Conservation (phyloP, 2,329 filamentous ascomycete genomes). For the Fusarium sp. region DNA sequence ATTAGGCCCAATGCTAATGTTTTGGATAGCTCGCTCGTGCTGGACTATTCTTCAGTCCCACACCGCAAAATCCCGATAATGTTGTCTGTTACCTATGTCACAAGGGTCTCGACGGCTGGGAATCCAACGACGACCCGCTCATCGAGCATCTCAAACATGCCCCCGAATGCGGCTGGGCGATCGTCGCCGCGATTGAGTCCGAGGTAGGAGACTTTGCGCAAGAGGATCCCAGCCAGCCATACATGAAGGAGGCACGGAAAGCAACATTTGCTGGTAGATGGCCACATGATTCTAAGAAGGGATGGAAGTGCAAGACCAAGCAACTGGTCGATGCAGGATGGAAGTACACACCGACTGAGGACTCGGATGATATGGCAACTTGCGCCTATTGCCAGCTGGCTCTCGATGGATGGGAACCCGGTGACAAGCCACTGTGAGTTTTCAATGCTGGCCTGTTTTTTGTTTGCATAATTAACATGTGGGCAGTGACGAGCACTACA, state of each 20-base stretch:
- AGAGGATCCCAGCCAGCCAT: conserved; percentile 81
- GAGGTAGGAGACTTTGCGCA: conserved; percentile 74
- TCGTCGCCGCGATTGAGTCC: conserved; percentile 75
- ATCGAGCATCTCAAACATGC: conserved; percentile 90
- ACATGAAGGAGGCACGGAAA: conserved; percentile 83
- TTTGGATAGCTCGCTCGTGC: conserved; percentile 83
- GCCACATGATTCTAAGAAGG: conserved; percentile 91
- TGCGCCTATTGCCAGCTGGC: conserved; percentile 93
- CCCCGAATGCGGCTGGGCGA: conserved; percentile 88
- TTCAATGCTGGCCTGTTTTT: conserved; percentile 6
- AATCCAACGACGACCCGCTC: conserved; percentile 86
- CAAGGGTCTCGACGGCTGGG: conserved; percentile 92
- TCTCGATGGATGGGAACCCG: conserved; percentile 94
- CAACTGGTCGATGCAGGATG: conserved; percentile 95
- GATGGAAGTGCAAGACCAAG: conserved; percentile 90
- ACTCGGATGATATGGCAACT: conserved; percentile 90
- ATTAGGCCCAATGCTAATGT: conserved; percentile 41
- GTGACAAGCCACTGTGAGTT: conserved; percentile 87
- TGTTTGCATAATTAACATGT: conserved; percentile 43
- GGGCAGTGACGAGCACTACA: conserved; percentile 85
- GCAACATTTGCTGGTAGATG: conserved; percentile 88
- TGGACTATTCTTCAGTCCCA: conserved; percentile 91
- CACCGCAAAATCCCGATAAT: conserved; percentile 84
- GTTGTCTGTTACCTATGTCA: conserved; percentile 90
- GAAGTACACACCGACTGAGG: conserved; percentile 89